phyloP scores from a whole-genome alignment of 352 stramenopile species.

The Elongisporangium undulatum region DNA sequence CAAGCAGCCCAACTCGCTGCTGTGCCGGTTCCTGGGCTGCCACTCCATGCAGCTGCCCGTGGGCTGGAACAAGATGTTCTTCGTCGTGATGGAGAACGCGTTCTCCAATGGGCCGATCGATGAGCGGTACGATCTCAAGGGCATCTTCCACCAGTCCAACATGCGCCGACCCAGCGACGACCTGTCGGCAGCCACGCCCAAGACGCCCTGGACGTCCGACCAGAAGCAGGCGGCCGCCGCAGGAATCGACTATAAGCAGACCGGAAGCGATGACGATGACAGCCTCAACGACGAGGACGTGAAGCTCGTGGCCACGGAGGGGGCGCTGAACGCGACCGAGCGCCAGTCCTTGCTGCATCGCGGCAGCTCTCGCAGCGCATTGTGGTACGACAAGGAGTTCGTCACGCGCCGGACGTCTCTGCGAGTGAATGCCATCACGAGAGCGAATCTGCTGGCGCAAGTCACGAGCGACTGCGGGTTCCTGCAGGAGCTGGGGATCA shows the following conservation, averaged over 20 bases:
- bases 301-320: constrained; percentile 16
- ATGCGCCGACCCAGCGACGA: constrained; percentile 8
- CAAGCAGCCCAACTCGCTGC: constrained; percentile 72
- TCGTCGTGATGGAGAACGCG: constrained; percentile 88
- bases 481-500: constrained; percentile 81
- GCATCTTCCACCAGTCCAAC: constrained; percentile 71
- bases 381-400: constrained; percentile 81
- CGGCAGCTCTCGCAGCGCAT: constrained; percentile 44
- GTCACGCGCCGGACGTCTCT: constrained; percentile 60
- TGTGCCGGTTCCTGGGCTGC: constrained; percentile 79
- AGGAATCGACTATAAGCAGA: constrained; percentile 6
- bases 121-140: constrained; percentile 83
- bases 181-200: constrained; percentile 10
- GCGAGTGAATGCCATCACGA: constrained; percentile 62
- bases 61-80: constrained; percentile 90
- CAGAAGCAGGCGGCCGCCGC: not conserved
- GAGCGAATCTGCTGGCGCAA: constrained; percentile 70
- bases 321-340: constrained; percentile 22
- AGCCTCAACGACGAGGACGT: constrained; percentile 5
- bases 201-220: constrained; percentile 39
- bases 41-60: constrained; percentile 89
- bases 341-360: constrained; percentile 51
- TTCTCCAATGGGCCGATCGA: constrained; percentile 71
- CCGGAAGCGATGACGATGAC: constrained; percentile 20
- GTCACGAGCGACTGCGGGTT: constrained; percentile 84